A percentile compares a stretch with the other conserved stretches of the same genome.
These are phyloP conservation scores for Chenopodium suecicum DNA, from an alignment of 148 eudicot species.

Conservation along the genomic window DNA sequence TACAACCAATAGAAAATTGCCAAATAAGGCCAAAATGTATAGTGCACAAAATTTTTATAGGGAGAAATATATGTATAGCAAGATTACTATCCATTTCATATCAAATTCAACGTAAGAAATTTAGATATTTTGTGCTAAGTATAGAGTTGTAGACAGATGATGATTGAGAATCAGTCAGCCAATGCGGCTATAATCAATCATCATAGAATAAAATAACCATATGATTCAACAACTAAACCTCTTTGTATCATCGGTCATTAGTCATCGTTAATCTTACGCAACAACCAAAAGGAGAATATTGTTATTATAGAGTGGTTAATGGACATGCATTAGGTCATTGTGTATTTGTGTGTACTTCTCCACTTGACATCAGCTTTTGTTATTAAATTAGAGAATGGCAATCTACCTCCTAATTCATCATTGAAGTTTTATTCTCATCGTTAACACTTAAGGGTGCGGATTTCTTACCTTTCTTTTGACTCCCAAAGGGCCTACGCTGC, in stretches of 20 bases:
- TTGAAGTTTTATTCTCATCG: no score
- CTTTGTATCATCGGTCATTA: neutral
- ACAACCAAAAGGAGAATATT: neutral
- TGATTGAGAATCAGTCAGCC: neutral
- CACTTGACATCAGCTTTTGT: neutral
- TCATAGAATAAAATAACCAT: neutral
- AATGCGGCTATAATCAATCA: neutral
- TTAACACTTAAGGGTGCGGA: no score
- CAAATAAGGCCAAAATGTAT: no score
- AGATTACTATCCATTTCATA: no score
- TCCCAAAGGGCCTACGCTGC: no score
- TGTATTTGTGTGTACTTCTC: slow-evolving; percentile 2
- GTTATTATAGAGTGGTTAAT: neutral
- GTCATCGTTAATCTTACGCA: neutral
- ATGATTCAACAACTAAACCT: neutral
- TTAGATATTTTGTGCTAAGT: neutral
- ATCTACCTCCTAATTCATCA: no score
- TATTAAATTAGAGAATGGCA: no score
- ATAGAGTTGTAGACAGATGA: neutral
- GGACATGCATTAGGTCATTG: neutral
- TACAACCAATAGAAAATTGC: no score
- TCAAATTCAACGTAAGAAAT: neutral
- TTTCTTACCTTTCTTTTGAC: no score
- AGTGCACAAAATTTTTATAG: no score
- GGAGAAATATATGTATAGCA: no score